Evolutionary conservation across 352 stramenopile species (phyloP), one percentile per base, ranked within the genome.

Genomic region (Thalassiosira ordinaria): DNA sequence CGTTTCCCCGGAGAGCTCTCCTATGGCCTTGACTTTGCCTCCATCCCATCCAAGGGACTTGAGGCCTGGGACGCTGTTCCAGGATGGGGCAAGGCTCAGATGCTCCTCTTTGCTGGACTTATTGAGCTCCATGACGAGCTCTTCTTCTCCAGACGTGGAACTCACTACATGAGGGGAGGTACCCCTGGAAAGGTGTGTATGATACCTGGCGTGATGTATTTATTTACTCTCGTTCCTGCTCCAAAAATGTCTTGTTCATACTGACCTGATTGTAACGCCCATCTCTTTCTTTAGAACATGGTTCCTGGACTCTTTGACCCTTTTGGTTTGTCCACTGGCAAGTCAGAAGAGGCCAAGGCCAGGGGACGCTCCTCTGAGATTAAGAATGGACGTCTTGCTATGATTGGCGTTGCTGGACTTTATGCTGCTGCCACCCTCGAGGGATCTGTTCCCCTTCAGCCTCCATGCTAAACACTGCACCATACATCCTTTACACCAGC

Each of bases 341-440:
- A 82, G 59, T 76, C 65, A 44, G 82, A 85, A 67, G 84, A 80
- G 41, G 66, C 72, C 13, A 69, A 84, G 52, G 84, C 81, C 26
- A 70, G 71, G 46, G 85, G 86, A 65, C 86, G 86, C 74, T 68
- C 69, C 41, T 62, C 52, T 44, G 86, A 93, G 69, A 86, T 93
- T 64, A 93, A 93, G 80, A 93, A 93, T 72, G 88, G 88, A 74
- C 84, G 88, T 80, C 74, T 93, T 74, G 88, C 86, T 59, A 93
- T 92, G 88, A 89, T 93, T 80, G 88, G 85, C 46, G 72, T 92
- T 66, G 80, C 80, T 59, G 84, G 84, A 73, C 70, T 93, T 55
- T 90, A 77, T 33, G 68, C 78, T 53, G 84, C 77, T 24, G 78
- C 86, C 24, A 85, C 72, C 11, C 82, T 93, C 67, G 52, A 73